Conservation (phyloP, 352 stramenopile species). For the Globisporangium carolinianum region DNA sequence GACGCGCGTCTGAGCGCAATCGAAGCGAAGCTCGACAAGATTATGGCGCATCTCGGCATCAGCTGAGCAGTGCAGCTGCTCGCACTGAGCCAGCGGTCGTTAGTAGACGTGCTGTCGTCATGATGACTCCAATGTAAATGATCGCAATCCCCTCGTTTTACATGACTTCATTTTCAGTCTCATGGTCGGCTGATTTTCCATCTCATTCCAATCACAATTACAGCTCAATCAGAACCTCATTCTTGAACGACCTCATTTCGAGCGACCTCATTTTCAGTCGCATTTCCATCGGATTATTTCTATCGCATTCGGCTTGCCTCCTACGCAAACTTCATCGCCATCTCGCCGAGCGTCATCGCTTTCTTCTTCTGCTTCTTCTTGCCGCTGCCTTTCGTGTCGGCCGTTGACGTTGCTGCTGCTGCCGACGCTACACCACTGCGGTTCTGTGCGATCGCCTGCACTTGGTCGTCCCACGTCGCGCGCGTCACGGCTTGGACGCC, state of each 20-base stretch:
- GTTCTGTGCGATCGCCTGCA: constrained; percentile 68
- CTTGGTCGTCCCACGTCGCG: constrained; percentile 77
- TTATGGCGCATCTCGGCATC: constrained; percentile 80
- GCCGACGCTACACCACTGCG: constrained; percentile 15
- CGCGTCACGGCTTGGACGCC: constrained; percentile 71
- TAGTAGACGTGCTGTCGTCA: no score
- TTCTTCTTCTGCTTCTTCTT: constrained; percentile 87
- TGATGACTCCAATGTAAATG: no score
- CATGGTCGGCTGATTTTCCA: no score
- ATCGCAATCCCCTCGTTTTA: no score
- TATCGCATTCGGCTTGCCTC: no score
- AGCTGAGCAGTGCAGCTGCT: constrained; percentile 21
- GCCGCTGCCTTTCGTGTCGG: constrained; percentile 15
- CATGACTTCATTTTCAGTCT: no score
- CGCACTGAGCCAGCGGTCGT: no score
- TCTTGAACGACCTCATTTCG: no score
- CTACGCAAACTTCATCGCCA: constrained; percentile 80
- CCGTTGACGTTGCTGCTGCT: not conserved
- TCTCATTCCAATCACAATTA: no score
- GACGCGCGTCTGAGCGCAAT: constrained; percentile 68
- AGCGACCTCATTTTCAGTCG: no score
- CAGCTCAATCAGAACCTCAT: no score
- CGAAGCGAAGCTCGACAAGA: constrained; percentile 87
- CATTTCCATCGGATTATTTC: no score
- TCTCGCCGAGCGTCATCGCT: constrained; percentile 65